Evolutionary conservation across 192 early-diverging fungal species (phyloP), one percentile per base, ranked within the genome.

Genomic region (Thamnidium elegans): DNA sequence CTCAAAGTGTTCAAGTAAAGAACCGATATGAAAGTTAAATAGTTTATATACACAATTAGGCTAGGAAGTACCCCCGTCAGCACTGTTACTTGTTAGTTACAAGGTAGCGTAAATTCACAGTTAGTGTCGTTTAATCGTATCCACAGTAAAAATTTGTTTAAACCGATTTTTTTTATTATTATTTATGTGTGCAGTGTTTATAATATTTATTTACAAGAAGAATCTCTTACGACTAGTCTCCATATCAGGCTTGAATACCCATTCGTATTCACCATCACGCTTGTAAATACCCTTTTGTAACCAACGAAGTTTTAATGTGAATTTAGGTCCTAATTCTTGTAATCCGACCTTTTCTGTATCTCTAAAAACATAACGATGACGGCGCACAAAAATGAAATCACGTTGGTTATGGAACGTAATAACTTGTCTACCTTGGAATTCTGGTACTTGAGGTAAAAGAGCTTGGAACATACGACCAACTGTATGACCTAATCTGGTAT

Each of bases 351-450:
- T 87, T 73, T 87, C 87, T 26, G 84, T 82, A 70, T 84, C 86
- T 60, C 79, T 85, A 72, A 99, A 98, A 58, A 95, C 87, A 72
- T 99, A 99, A 86, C 81, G 86, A 73, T 99, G 97, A 43, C 96
- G 85, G 67, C 97, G 81, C 70, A 99, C 96, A 73, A 99, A 99
- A 64, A 99, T 98, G 68, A 96, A 99, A 74, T 99, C 97, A 48
- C 97, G 92, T 79, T 99, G 97, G 77, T 99, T 99, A 71, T 99
- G 97, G 72, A 99, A 91, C 3, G 97, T 99, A 8, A 86, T 90
- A 26, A 88, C 95, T 71, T 98, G 95, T 50, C 97, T 78, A 8
- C 94, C 95, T 67, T 93, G 81, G 71, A 99, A 99, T 75, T 99
- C 91, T 9, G 95, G 95, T 4, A 95, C 89, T 60, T 94, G 94